Evolutionary conservation across 257 asterid species (phyloP), one percentile per base, ranked within the genome.

Genomic region (Euphrasia confusa): DNA sequence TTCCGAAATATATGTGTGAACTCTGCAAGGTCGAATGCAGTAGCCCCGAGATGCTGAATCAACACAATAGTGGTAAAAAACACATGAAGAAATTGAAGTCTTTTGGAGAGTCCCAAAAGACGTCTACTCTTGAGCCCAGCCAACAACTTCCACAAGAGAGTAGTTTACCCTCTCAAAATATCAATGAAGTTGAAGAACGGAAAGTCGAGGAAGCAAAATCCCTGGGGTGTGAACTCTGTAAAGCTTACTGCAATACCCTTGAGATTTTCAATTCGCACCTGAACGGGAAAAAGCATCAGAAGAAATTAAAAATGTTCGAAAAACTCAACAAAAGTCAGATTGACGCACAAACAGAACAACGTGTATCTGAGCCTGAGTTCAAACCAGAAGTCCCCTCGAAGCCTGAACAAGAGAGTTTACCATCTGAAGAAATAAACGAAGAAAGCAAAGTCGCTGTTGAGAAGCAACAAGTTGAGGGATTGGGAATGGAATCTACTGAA

Each of bases 281-380:
- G 69, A 78, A 63, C 15, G 92, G 92, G 65, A 84, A 84, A 70
- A 84, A 76, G 67, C 92, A 84, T 63, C 65, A 69, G 65, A 84
- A 81, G 81, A 81, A 81, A 48, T 26, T 81, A 61, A 81, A 79
- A 73, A 77, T 63, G 40, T 54, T 72, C 24, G 79, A 77, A 68
- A 87, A 74, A 50, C 61, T 56, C 68, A 77, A 72, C 69, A 58
- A 65, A 56, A 47, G 14, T 65, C 66, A 50, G 70, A 67, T 58
- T 65, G 65, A 50, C 47, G 61, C 39, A n/a, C 79, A 56, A 40
- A 66, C 56, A 56, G 77, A 59, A 62, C 56, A 59, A 62, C 56
- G 18, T 5, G 21, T 8, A 6, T 28, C 79, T 37, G 14, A 56
- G 30, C 17, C 71, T 6, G 79, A 72, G 60, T 61, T 54, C 63